Evolutionary conservation across 768 basidiomycete species (phyloP), one percentile per base, ranked within the genome.

Genomic region (Agrocybe praecox): DNA sequence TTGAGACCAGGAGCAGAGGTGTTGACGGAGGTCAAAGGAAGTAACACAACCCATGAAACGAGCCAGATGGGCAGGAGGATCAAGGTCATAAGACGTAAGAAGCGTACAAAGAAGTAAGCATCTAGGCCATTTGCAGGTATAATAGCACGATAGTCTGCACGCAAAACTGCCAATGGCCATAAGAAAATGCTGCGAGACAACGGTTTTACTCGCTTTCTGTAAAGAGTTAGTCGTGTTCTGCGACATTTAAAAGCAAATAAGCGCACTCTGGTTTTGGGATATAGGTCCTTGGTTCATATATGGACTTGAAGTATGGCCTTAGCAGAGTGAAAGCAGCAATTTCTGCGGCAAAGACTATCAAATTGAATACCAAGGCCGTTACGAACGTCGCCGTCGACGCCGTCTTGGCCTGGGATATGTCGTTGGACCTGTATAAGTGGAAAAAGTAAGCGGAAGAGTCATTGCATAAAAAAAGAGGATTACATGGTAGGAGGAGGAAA

Each of bases 71-170:
- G 96, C 6, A 96, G 64, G 68, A 98, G 80, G 22, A 95, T 75
- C 61, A 87, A 83, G 49, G 86, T 69, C 84, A 97, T 90, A 80
- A 98, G 87, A 48, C 88, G 85, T 24, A 92, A 78, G 71, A 92
- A 98, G 52, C 94, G 89, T 45, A 97, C 88, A 64, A 91, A 99
- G 67, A 96, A 88, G 74, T 96, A 99, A 15, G 94, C 91, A 69
- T 98, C 96, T 56, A 90, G 77, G 23, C 94, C 94, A 59, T 94
- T 95, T 43, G 82, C 79, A 43, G 76, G 74, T 57, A 85, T 80
- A 55, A 92, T 85, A 21, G 77, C 79, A 24, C 73, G 72, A 65
- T 87, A 85, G 65, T 93, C 82, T 2, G 87, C 79, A 2, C 75
- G 77, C 72, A 74, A 86, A 18, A 95, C 70, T 0, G 83, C 78